Evolutionary conservation across 208 protist genomes (phyloP).

Genomic region (Crithidia fasciculata): DNA sequence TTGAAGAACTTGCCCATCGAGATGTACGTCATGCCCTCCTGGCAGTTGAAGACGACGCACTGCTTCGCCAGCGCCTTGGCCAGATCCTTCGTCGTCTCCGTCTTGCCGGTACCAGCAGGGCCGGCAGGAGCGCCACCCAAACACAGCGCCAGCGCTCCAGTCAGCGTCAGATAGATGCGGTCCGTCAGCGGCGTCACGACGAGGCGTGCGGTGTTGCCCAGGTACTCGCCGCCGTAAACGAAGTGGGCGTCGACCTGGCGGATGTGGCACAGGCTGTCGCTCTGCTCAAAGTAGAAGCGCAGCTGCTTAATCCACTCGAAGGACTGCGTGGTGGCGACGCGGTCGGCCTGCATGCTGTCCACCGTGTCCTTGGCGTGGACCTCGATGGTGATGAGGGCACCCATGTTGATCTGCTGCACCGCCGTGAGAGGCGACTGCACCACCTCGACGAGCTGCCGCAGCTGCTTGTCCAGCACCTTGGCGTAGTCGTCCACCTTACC

Average conservation of each 20-base stretch:
- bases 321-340: conserved; percentile 71
- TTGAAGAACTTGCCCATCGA: conserved; percentile 99
- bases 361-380: conserved; percentile 97
- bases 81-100: conserved; percentile 98
- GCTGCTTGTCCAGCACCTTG: conserved; percentile 73
- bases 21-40: conserved; percentile 95
- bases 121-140: conserved; percentile 95
- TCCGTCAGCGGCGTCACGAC: conserved; percentile 98
- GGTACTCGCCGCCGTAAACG: conserved; percentile 97
- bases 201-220: conserved; percentile 96
- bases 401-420: conserved; percentile 93
- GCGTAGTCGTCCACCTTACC: conserved; percentile 73
- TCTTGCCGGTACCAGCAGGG: conserved; percentile 98
- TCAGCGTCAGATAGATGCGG: conserved; percentile 97
- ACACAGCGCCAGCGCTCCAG: conserved; percentile 92
- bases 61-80: conserved; percentile 97
- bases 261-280: conserved; percentile 86
- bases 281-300: conserved; percentile 96
- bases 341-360: conserved; percentile 67
- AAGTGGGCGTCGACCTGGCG: conserved; percentile 95
- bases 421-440: conserved; percentile 90
- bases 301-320: conserved; percentile 98
- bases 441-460: conserved; percentile 91
- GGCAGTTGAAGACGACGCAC: conserved; percentile 98
- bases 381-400: conserved; percentile 97